Percentiles rank a stretch among this genome's conserved stretches.
These are phyloP conservation scores for Rhododendron kiyosumense DNA, from an alignment of 148 eudicot species.

Conservation along the genomic window DNA sequence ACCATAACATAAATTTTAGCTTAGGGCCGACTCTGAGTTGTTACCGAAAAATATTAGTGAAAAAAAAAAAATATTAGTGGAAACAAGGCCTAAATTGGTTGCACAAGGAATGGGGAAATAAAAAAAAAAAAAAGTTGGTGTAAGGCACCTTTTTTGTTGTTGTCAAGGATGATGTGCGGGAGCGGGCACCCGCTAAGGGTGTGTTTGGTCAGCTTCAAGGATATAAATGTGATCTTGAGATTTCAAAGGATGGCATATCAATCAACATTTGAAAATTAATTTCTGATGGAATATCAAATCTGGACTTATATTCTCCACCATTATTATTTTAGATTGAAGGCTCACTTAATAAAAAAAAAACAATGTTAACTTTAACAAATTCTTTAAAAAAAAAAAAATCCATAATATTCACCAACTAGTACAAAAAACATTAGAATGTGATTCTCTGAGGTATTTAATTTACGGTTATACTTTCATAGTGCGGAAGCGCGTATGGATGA, in stretches of 20 bases:
- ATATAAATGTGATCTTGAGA: neutral
- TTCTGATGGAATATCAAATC: neutral
- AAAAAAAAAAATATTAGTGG: no score
- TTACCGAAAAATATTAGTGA: no score
- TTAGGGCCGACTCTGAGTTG: no score
- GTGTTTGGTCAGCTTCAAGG: neutral
- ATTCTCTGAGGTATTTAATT: neutral
- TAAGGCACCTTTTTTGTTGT: neutral
- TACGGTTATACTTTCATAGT: no score
- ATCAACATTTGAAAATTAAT: neutral
- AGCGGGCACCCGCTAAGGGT: neutral
- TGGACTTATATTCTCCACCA: no score
- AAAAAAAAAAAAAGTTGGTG: neutral
- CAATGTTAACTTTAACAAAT: neutral
- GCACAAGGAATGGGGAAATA: neutral
- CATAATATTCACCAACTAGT: no score
- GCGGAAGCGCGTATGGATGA: neutral
- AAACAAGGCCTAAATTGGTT: no score
- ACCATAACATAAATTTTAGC: no score
- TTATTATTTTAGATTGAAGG: no score
- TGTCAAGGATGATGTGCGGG: neutral
- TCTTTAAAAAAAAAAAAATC: no score
- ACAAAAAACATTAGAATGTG: neutral
- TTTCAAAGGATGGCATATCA: neutral
- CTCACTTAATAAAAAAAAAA: no score